These are phyloP conservation scores for Lasiodiplodia sp. DNA, from an alignment of 2,329 filamentous ascomycete species.

Conservation along the genomic window DNA sequence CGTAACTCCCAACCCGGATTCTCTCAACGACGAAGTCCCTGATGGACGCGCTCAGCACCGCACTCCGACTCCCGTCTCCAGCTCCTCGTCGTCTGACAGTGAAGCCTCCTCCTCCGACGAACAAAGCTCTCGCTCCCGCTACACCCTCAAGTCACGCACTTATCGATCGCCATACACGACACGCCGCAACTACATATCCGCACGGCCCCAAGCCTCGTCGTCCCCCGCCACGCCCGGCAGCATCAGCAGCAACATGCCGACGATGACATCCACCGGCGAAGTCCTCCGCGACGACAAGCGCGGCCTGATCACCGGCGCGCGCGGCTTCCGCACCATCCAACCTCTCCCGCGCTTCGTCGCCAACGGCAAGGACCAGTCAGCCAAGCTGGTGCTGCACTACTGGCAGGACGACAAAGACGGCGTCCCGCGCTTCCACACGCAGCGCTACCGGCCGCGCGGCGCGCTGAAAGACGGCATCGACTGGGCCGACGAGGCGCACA, in stretches of 20 bases:
- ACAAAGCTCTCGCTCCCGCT: no score
- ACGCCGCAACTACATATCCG: no score
- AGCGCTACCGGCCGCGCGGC: not conserved
- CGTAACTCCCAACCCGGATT: no score
- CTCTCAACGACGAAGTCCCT: no score
- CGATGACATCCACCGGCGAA: not conserved
- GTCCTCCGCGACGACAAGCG: not conserved
- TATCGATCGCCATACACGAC: no score
- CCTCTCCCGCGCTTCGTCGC: not conserved
- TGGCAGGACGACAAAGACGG: not conserved
- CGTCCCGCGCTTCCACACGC: no score
- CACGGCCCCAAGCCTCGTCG: no score
- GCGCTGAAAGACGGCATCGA: not conserved
- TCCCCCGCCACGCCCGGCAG: not conserved
- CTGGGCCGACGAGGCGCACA: not conserved
- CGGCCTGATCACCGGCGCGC: not conserved
- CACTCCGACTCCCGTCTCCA: no score
- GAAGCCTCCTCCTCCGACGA: no score
- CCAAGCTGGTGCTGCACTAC: not conserved
- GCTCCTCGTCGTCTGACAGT: no score
- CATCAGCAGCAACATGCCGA: not conserved
- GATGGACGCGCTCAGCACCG: no score
- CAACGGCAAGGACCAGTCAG: conserved; percentile 1
- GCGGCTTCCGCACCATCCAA: not conserved
- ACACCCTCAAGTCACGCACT: no score